Evolutionary conservation across 768 basidiomycete genomes (phyloP).

Genomic region (Vararia minispora): DNA sequence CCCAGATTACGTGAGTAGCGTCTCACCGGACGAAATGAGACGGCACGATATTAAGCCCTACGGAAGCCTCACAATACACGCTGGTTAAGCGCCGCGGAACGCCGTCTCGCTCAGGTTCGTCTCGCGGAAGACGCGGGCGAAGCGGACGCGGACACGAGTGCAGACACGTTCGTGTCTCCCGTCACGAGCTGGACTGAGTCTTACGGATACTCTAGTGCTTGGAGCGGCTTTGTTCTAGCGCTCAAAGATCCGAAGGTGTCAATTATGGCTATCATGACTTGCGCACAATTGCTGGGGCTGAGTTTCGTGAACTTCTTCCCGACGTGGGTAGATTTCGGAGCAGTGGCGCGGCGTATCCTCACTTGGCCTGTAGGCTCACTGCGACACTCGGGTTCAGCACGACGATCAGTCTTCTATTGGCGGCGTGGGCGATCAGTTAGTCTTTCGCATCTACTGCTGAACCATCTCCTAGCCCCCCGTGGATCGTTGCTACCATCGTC

Average conservation of each 20-base stretch:
- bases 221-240: slow-evolving; percentile 43
- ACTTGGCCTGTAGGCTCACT: slow-evolving; percentile 47
- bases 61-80: slow-evolving; percentile 51
- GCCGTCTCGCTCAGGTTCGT: slow-evolving; percentile 50
- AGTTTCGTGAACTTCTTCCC: slow-evolving; percentile 55
- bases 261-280: slow-evolving; percentile 42
- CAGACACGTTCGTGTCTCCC: slow-evolving; percentile 40
- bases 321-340: slow-evolving; percentile 25
- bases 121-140: slow-evolving; percentile 61
- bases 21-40: no score
- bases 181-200: not conserved
- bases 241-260: slow-evolving; percentile 42
- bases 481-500: slow-evolving; percentile 42
- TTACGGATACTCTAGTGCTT: slow-evolving; percentile 27
- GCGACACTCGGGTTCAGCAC: slow-evolving; percentile 50
- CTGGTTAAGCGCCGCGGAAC: slow-evolving; percentile 41
- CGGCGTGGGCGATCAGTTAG: no score
- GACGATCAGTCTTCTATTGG: slow-evolving; percentile 45
- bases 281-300: slow-evolving; percentile 39
- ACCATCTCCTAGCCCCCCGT: slow-evolving; percentile 37
- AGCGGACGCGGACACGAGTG: slow-evolving; percentile 46
- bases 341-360: no score
- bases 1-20: slow-evolving; percentile 45
- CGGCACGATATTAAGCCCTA: no score
- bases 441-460: not conserved